A percentile compares a stretch with the other conserved stretches of the same genome.
phyloP scores from a whole-genome alignment of 495 filamentous ascomycete genomes.

The Penicillium alfredii region DNA sequence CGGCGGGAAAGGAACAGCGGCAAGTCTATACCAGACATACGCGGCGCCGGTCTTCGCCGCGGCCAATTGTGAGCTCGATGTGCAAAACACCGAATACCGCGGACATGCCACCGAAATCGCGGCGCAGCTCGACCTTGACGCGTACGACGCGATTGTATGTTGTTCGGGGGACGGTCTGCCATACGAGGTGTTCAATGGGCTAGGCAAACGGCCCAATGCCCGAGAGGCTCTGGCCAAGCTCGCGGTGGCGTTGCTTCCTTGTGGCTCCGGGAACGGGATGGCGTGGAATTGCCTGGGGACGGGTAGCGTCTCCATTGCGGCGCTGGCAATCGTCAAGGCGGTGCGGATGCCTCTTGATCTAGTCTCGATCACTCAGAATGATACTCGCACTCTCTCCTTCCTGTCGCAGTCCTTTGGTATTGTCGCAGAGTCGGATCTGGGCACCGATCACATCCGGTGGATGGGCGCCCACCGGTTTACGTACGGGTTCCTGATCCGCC shows the following conservation, averaged over 20 bases:
- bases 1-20: constrained; percentile 74
- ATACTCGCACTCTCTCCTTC: constrained; percentile 70
- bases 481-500: constrained; percentile 67
- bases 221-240: constrained; percentile 65
- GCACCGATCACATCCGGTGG: constrained; percentile 86
- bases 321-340: constrained; percentile 79
- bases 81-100: constrained; percentile 62
- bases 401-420: constrained; percentile 87
- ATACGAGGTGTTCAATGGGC: constrained; percentile 91
- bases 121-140: constrained; percentile 68
- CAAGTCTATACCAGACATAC: constrained; percentile 64
- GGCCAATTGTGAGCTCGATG: constrained; percentile 68
- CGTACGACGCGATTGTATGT: constrained; percentile 76
- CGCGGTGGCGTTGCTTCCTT: constrained; percentile 86
- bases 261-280: constrained; percentile 92
- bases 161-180: constrained; percentile 91
- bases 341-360: constrained; percentile 75
- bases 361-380: constrained; percentile 78
- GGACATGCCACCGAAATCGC: constrained; percentile 79
- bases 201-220: constrained; percentile 71
- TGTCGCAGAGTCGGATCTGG: constrained; percentile 82
- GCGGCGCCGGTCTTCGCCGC: constrained; percentile 80
- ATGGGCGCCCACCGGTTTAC: constrained; percentile 83
- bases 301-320: constrained; percentile 65
- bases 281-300: constrained; percentile 84